Percentiles rank a stretch among this genome's conserved stretches.
These are phyloP conservation scores for Malassezia obtusa DNA, from an alignment of 1,284 basidiomycete genomes.

Conservation along the genomic window DNA sequence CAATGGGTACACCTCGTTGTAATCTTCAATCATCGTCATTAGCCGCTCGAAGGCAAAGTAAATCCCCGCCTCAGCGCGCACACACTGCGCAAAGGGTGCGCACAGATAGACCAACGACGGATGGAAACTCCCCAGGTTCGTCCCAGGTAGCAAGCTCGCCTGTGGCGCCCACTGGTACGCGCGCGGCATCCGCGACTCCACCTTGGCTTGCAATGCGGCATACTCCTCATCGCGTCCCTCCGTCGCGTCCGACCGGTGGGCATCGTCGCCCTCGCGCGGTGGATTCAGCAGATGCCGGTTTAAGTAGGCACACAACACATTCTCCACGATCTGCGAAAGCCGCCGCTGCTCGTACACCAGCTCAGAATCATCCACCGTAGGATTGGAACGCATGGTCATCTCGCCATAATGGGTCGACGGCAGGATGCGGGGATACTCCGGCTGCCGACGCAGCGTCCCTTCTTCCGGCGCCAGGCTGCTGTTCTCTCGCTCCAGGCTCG, in stretches of 20 bases:
- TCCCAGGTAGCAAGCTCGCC: not conserved
- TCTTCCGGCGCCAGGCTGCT: not conserved
- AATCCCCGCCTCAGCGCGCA: slow-evolving; percentile 47
- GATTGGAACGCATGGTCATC: slow-evolving; percentile 5
- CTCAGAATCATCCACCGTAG: slow-evolving; percentile 8
- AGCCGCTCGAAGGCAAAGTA: slow-evolving; percentile 48
- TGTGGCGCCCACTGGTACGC: slow-evolving; percentile 34
- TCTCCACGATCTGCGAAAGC: slow-evolving; percentile 33
- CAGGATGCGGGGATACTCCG: slow-evolving; percentile 3
- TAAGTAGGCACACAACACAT: slow-evolving; percentile 42
- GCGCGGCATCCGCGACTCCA: slow-evolving; percentile 25
- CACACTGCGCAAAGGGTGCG: slow-evolving; percentile 45
- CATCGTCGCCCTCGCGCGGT: not conserved
- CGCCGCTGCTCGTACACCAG: slow-evolving; percentile 28
- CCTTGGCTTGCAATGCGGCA: not conserved
- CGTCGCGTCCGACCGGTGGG: not conserved
- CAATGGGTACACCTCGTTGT: slow-evolving; percentile 28
- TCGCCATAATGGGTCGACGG: slow-evolving; percentile 16
- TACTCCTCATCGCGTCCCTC: not conserved
- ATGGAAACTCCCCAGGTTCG: slow-evolving; percentile 27
- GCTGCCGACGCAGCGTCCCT: not conserved
- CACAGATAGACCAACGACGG: slow-evolving; percentile 45
- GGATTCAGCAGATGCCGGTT: slow-evolving; percentile 22
- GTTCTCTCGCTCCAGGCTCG: not conserved
- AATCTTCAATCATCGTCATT: slow-evolving; percentile 34